Evolutionary conservation across 805 yeast species (phyloP).

Genomic region (Saturnispora sanitii): DNA sequence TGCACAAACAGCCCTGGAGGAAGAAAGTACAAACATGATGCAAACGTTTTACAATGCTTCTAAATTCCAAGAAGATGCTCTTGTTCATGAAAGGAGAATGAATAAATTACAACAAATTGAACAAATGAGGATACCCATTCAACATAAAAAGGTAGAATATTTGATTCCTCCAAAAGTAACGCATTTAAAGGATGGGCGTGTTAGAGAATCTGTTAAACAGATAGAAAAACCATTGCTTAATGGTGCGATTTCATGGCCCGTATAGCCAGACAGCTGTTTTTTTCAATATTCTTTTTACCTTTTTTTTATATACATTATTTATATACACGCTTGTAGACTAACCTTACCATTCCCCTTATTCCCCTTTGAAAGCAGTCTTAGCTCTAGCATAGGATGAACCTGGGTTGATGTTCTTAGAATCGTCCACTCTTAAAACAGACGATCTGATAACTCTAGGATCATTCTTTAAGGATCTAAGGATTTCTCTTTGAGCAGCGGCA

Average conservation of each 20-base stretch:
- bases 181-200: constrained; percentile 19
- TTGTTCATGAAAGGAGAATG: constrained; percentile 7
- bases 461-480: constrained; percentile 64
- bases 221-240: constrained; percentile 9
- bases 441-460: constrained; percentile 91
- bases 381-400: constrained; percentile 49
- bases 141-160: background rate
- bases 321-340: background rate
- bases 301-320: background rate
- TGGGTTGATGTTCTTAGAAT: constrained; percentile 40
- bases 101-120: constrained; percentile 7
- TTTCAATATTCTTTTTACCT: too few relatives aligned
- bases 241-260: constrained; percentile 2
- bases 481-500: constrained; percentile 77
- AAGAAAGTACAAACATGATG: background rate
- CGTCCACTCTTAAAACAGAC: constrained; percentile 54
- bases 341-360: background rate
- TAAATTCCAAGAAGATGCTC: constrained; percentile 4
- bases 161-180: constrained; percentile 16
- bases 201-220: constrained; percentile 20
- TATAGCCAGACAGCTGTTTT: background rate
- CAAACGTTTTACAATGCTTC: constrained; percentile 4
- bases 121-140: constrained; percentile 2
- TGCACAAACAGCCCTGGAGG: background rate
- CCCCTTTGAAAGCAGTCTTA: constrained; percentile 15